phyloP scores from a whole-genome alignment of 2,329 filamentous ascomycete genomes.

The Sclerotinia spermophila region DNA sequence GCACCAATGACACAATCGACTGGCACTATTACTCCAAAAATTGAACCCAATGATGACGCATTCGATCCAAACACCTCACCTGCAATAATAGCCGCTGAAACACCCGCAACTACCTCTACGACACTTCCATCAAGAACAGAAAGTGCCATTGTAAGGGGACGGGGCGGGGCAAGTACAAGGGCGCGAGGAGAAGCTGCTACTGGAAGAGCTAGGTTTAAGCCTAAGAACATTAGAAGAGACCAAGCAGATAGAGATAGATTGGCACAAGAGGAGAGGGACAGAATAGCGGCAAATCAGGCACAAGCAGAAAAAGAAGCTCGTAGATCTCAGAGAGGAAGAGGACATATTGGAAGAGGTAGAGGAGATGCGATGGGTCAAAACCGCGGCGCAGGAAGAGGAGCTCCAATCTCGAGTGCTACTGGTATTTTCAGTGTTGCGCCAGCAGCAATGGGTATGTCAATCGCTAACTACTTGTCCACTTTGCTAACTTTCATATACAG shows the following conservation, averaged over 20 bases:
- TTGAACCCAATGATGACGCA: constrained; percentile 20
- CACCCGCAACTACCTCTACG: constrained; percentile 31
- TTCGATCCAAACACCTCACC: constrained; percentile 34
- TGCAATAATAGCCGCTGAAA: constrained; percentile 32
- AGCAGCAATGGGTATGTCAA: constrained; percentile 11
- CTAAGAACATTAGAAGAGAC: constrained; percentile 33
- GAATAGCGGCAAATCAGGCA: constrained; percentile 22
- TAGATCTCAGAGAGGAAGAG: constrained; percentile 26
- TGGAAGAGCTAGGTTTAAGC: constrained; percentile 36
- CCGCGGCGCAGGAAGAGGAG: constrained; percentile 18
- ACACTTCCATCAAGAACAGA: constrained; percentile 18
- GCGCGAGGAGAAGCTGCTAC: constrained; percentile 24
- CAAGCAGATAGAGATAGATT: constrained; percentile 30
- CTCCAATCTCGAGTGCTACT: constrained; percentile 23
- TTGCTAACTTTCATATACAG: constrained; percentile 1
- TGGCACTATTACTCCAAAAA: constrained; percentile 18
- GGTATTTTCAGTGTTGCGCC: constrained; percentile 27
- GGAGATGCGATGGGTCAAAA: constrained; percentile 37
- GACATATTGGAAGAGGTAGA: constrained; percentile 30
- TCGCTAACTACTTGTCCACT: not conserved
- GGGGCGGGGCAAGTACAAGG: constrained; percentile 10
- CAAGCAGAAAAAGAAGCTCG: constrained; percentile 23
- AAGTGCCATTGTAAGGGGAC: constrained; percentile 3
- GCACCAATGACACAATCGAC: not conserved
- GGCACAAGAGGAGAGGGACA: constrained; percentile 24